phyloP scores from a whole-genome alignment of 441 rosid species.

The Geranium incanum region DNA sequence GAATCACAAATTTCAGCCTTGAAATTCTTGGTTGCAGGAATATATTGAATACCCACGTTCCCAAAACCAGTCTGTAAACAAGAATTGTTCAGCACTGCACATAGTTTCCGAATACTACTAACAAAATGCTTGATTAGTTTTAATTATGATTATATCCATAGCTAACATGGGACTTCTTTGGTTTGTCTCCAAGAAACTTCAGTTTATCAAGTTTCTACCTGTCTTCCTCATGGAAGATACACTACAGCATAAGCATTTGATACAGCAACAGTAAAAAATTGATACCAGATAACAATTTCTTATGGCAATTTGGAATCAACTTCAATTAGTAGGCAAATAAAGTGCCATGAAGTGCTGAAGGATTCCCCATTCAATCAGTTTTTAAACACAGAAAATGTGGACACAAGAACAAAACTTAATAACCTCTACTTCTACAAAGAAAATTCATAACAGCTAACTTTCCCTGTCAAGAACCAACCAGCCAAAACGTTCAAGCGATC shows the following conservation, averaged over 20 bases:
- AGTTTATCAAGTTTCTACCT: neutral
- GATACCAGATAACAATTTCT: neutral
- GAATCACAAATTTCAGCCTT: neutral
- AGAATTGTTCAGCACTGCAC: neutral
- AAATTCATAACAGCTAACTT: conserved; percentile 23
- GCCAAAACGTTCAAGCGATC: neutral
- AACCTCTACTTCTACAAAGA: conserved; percentile 25
- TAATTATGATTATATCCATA: neutral
- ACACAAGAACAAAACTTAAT: conserved; percentile 24
- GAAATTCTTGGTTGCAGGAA: neutral
- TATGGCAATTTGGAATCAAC: conserved; percentile 14
- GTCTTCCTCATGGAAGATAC: neutral
- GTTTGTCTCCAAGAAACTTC: neutral
- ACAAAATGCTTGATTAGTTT: neutral
- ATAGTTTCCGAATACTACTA: neutral
- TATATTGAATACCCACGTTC: neutral
- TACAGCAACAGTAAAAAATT: no score
- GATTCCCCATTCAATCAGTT: conserved; percentile 31
- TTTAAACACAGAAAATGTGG: conserved; percentile 25
- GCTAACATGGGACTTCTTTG: neutral
- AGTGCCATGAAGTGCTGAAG: conserved; percentile 25
- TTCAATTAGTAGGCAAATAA: conserved; percentile 18
- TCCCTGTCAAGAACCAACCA: no score
- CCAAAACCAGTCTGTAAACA: neutral
- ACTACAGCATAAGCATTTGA: neutral